Evolutionary conservation across 805 yeast species (phyloP).

Genomic region (Starmerella khaoyaiensis): DNA sequence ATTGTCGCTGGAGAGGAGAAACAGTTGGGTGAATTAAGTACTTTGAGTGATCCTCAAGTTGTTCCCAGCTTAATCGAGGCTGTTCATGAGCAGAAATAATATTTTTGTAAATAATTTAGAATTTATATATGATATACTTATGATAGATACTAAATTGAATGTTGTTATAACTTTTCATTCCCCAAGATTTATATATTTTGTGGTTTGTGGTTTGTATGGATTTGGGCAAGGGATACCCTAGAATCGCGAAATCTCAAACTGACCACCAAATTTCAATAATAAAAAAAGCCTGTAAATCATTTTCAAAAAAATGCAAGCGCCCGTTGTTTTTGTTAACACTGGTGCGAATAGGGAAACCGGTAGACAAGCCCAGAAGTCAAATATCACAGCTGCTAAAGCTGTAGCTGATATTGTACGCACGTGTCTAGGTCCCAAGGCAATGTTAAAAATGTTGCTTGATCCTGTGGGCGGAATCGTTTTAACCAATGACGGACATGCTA

Average conservation of each 20-base stretch:
- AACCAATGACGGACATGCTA: conserved; percentile 98
- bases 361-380: conserved; percentile 91
- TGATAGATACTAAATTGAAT: no score
- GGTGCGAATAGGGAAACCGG: conserved; percentile 89
- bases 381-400: conserved; percentile 98
- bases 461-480: conserved; percentile 90
- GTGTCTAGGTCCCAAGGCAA: conserved; percentile 97
- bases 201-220: no score
- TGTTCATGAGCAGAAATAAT: conserved; percentile 29
- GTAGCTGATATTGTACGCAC: conserved; percentile 96
- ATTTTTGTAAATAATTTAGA: neutral
- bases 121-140: no score
- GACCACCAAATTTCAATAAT: neutral
- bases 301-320: conserved; percentile 67
- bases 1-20: conserved; percentile 85
- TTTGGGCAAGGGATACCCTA: no score
- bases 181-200: neutral
- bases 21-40: conserved; percentile 82
- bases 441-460: conserved; percentile 94
- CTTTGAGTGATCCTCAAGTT: conserved; percentile 73
- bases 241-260: no score
- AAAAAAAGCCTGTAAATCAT: no score
- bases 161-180: no score
- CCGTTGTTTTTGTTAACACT: conserved; percentile 75
- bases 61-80: conserved; percentile 65